These are phyloP conservation scores for Orbilia javanica DNA, from an alignment of 2,329 filamentous ascomycete genomes.

Conservation along the genomic window DNA sequence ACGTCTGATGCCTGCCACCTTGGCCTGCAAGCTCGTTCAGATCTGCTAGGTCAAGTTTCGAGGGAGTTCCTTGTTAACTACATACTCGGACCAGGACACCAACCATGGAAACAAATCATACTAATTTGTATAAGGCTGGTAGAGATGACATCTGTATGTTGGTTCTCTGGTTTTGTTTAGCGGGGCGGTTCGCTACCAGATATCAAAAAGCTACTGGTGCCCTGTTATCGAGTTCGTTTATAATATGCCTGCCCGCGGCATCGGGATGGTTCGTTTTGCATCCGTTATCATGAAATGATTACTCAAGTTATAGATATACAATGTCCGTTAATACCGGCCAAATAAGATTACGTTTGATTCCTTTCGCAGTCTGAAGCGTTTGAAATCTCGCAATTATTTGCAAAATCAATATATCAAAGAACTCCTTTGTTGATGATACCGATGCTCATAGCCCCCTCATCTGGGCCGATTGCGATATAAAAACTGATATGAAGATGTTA, in stretches of 20 bases:
- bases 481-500: not conserved
- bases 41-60: not conserved
- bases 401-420: not conserved
- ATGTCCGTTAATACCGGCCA: not conserved
- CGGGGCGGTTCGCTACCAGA: slow-evolving; percentile 35
- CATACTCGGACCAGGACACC: slow-evolving; percentile 13
- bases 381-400: slow-evolving; percentile 2
- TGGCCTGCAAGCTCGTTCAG: slow-evolving; percentile 1
- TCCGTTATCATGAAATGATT: slow-evolving; percentile 17
- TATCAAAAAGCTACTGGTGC: slow-evolving; percentile 1
- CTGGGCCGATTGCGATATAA: not conserved
- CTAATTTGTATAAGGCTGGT: slow-evolving; percentile 45
- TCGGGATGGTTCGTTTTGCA: not conserved
- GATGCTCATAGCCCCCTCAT: not conserved
- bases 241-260: not conserved
- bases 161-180: slow-evolving; percentile 12
- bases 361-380: not conserved
- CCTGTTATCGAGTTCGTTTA: not conserved
- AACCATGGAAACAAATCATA: slow-evolving; percentile 14
- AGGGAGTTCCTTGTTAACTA: slow-evolving; percentile 7
- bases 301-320: slow-evolving; percentile 6
- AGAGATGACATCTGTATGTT: not conserved
- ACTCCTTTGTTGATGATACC: not conserved
- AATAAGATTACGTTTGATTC: not conserved
- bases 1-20: slow-evolving; percentile 6